Conservation (phyloP, 805 yeast species). For the Zygotorulaspora danielsina region DNA sequence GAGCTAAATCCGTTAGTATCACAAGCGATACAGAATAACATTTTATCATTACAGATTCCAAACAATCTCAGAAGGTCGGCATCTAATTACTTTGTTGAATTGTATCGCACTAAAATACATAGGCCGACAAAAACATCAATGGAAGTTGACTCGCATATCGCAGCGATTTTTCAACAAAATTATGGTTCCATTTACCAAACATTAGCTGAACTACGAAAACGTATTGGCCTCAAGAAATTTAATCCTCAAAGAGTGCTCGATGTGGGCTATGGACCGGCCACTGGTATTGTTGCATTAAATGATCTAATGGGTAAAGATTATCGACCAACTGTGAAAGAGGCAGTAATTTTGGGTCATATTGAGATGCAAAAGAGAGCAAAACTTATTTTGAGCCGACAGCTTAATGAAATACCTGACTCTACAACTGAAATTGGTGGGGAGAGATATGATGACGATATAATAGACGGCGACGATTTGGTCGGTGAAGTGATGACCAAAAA, state of each 20-base stretch:
- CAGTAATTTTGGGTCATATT: conserved; percentile 62
- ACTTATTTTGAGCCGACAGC: conserved; percentile 65
- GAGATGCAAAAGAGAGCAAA: conserved; percentile 82
- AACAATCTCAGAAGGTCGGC: conserved; percentile 59
- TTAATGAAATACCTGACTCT: conserved; percentile 40
- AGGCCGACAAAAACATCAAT: conserved; percentile 40
- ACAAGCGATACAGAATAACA: conserved; percentile 57
- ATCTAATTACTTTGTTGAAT: conserved; percentile 48
- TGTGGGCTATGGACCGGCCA: conserved; percentile 86
- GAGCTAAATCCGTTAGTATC: conserved; percentile 55
- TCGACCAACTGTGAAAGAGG: conserved; percentile 60
- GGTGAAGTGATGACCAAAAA: conserved; percentile 56
- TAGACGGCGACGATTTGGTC: conserved; percentile 36
- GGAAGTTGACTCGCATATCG: conserved; percentile 77
- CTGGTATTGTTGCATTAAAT: conserved; percentile 84
- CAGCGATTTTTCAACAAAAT: conserved; percentile 74
- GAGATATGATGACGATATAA: conserved; percentile 23
- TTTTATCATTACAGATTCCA: conserved; percentile 58
- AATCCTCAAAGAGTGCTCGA: conserved; percentile 67
- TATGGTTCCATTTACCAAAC: conserved; percentile 68
- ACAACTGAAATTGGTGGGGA: conserved; percentile 21
- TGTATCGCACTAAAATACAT: conserved; percentile 54
- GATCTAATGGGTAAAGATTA: conserved; percentile 70
- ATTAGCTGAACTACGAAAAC: conserved; percentile 56
- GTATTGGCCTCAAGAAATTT: conserved; percentile 51